phyloP scores from a whole-genome alignment of 2,329 filamentous ascomycete species.

The Zelopaecilomyces penicillatus region DNA sequence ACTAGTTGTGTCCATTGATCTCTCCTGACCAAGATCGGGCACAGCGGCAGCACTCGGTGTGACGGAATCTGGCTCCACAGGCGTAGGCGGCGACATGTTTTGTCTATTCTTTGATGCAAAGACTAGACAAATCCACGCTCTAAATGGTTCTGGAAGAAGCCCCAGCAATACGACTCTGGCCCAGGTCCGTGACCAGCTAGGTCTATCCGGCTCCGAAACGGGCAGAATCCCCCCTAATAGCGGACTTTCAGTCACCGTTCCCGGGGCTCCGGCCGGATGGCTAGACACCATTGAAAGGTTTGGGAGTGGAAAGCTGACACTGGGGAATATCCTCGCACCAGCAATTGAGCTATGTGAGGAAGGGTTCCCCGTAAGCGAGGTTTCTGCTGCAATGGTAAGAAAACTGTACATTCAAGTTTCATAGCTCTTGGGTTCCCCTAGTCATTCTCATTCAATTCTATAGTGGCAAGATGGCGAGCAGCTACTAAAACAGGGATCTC shows the following conservation, averaged over 20 bases:
- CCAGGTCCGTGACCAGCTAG: constrained; percentile 1
- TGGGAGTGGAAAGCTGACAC: constrained; percentile 2
- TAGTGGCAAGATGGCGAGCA: not conserved
- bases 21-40: no score
- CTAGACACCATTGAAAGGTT: constrained; percentile 2
- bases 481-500: constrained; percentile 1
- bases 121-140: not conserved
- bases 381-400: constrained; percentile 3
- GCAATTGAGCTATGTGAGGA: constrained; percentile 5
- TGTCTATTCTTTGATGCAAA: constrained; percentile 5
- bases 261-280: constrained; percentile 3
- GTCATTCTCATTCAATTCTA: no score
- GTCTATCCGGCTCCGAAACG: not conserved
- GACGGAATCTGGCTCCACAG: constrained; percentile 3
- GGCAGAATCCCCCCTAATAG: not conserved
- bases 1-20: no score
- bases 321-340: not conserved
- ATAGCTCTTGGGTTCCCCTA: no score
- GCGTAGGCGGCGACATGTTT: constrained; percentile 6
- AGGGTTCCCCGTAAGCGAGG: constrained; percentile 2
- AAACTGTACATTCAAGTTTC: no score
- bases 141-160: constrained; percentile 4
- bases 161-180: not conserved
- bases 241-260: constrained; percentile 3
- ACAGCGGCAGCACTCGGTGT: constrained; percentile 6